Base-by-base conservation (phyloP, 2,329 filamentous ascomycete genomes). In the Aspergillus novofumigatus region DNA sequence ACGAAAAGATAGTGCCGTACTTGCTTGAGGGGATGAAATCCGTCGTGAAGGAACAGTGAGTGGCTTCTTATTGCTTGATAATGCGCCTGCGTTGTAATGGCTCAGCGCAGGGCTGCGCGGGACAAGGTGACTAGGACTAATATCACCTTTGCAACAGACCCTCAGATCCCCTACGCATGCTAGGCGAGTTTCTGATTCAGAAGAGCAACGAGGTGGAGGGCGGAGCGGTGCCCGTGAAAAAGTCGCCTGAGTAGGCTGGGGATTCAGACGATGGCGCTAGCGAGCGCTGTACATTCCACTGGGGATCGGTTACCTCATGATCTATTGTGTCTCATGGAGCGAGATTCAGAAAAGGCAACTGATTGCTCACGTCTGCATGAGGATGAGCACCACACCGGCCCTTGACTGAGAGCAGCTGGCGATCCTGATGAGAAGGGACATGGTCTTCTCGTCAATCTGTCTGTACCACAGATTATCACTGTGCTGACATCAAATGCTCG, bases 1-100 rank as follows among this genome's bases (percentile, higher is more conserved):
- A 91, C 67, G 80, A 81, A 51, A 89, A 86, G 65, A 82, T 92
- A 44, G 89, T 87, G 0, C 83, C 83, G 0, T 81, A 83, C 26
- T 67, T 92, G 57, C 75, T 91, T 42, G 88, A 91, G 66, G 89
- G 88, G 25, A 89, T 92, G 86, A 91, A 91, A 76, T 73, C 81
- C 54, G 70, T 92, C 59, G 87, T 86, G 4, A 86, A 83, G 63
- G 86, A 91, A 45, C 84, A 88, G 88, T 91, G 74, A 68, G 87
- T 81, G 26, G 21, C 17, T 23, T 4, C 29, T n/a, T 48, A 3
- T 56, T 21, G 41, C 41, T 44, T 44, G n/a, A 45, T 26, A 23
- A 17, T 38, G 14, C 6, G 32, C 32, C 1, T 38, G 32, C 32
- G 4, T 1, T 3, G 32, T 17, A 17, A 38, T 17, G 5, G 14